Conservation (phyloP, 768 basidiomycete genomes). For the Trametes punicea region DNA sequence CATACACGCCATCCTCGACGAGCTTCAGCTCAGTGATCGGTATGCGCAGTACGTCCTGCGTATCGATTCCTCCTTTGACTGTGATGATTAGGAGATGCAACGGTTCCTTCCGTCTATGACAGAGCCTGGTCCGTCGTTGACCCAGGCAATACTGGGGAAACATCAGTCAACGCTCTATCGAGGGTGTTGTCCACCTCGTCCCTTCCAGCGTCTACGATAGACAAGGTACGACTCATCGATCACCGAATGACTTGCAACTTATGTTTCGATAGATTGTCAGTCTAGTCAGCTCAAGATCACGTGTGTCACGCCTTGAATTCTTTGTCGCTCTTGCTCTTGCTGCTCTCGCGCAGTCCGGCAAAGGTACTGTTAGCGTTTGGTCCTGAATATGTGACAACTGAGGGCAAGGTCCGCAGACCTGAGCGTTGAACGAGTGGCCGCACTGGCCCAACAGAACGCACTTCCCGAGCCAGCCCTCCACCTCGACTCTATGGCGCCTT, state of each 20-base stretch:
- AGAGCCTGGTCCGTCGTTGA: slow-evolving; percentile 73
- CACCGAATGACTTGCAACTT: neutral
- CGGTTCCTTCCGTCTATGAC: slow-evolving; percentile 75
- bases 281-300: slow-evolving; percentile 74
- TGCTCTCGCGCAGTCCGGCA: slow-evolving; percentile 78
- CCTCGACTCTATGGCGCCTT: slow-evolving; percentile 53
- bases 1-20: slow-evolving; percentile 42
- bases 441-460: slow-evolving; percentile 71
- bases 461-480: slow-evolving; percentile 74
- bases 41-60: slow-evolving; percentile 24
- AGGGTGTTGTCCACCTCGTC: slow-evolving; percentile 74
- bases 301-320: slow-evolving; percentile 87
- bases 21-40: slow-evolving; percentile 72
- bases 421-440: slow-evolving; percentile 79
- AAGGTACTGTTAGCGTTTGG: slow-evolving; percentile 50
- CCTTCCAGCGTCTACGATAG: slow-evolving; percentile 78
- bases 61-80: neutral
- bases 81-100: slow-evolving; percentile 59
- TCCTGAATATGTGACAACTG: no score
- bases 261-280: slow-evolving; percentile 69
- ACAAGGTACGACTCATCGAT: slow-evolving; percentile 58
- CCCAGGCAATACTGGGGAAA: slow-evolving; percentile 65
- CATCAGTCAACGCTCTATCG: slow-evolving; percentile 79
- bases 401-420: slow-evolving; percentile 46
- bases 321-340: slow-evolving; percentile 88